Base-by-base conservation (phyloP, 345 rosid genomes). In the Salix brachista region DNA sequence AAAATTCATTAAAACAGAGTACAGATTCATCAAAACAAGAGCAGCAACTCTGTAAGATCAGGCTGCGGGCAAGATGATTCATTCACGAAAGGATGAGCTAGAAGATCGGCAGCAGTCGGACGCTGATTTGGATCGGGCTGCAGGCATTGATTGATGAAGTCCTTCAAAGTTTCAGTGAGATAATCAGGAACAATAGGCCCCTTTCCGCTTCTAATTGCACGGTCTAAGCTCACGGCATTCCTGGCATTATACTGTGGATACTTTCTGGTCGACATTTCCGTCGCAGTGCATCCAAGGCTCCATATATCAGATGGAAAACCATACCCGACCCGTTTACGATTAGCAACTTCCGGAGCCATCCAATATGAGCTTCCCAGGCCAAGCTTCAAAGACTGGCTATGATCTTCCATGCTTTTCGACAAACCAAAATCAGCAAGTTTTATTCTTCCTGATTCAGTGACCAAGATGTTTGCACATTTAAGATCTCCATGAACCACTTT, bases 281-380 rank as follows among this genome's bases (percentile, higher is more conserved):
- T 78, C 14, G 90, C 94, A 14, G 97, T 90, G 83, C 94, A 93
- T 19, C 96, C 98, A 46, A 93, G 89, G 83, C 98, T 91, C 93
- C 98, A 93, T n/a, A n/a, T n/a, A n/a, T n/a, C n/a, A n/a, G n/a
- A n/a, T 71, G 86, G 79, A 69, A 72, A 80, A 65, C 90, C 92
- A 86, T 91, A 88, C 39, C 92, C 93, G 6, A 65, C 83, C 48
- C 65, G 78, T 80, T 87, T 89, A 46, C 1, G 71, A 71, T 86
- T 83, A 58, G 90, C 83, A 14, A 80, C 77, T 73, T 80, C 83
- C 6, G 79, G 76, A 34, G 83, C 83, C 83, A 72, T 80, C 83
- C 83, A 80, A 30, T 32, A 80, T 19, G 79, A 32, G 48, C 77
- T 67, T 25, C 83, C 74, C 70, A 46, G 58, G 77, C 44, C 67